Percentiles rank a stretch among this genome's conserved stretches.
These are phyloP conservation scores for Kuraishia piskuri DNA, from an alignment of 805 yeast species.

Conservation along the genomic window DNA sequence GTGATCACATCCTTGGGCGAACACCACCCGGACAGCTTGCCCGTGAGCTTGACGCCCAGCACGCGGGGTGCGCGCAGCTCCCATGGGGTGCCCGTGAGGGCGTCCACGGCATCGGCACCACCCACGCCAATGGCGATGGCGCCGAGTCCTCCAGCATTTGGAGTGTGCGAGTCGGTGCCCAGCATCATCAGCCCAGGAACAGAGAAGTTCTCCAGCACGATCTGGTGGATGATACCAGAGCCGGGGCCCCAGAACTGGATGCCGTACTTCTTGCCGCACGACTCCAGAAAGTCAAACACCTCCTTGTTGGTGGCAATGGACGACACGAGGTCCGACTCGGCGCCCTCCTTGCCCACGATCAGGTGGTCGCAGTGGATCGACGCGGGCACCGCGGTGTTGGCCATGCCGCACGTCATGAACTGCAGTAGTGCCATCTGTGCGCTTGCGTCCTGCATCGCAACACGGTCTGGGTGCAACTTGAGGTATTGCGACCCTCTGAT, in stretches of 20 bases:
- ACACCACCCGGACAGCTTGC: slow-evolving; percentile 86
- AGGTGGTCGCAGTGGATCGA: slow-evolving; percentile 97
- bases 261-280: slow-evolving; percentile 91
- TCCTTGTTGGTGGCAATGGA: slow-evolving; percentile 88
- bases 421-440: slow-evolving; percentile 98
- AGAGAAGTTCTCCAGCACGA: slow-evolving; percentile 91
- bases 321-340: slow-evolving; percentile 72
- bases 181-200: slow-evolving; percentile 96
- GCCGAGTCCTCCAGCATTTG: slow-evolving; percentile 98
- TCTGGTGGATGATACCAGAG: slow-evolving; percentile 97
- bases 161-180: slow-evolving; percentile 98
- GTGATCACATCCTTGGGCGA: slow-evolving; percentile 97
- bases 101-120: slow-evolving; percentile 99
- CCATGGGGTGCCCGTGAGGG: slow-evolving; percentile 96
- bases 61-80: slow-evolving; percentile 96
- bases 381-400: slow-evolving; percentile 86
- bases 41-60: slow-evolving; percentile 89
- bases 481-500: slow-evolving; percentile 85
- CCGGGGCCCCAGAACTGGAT: slow-evolving; percentile 99
- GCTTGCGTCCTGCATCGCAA: slow-evolving; percentile 98
- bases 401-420: slow-evolving; percentile 93
- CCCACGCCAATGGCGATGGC: slow-evolving; percentile 99
- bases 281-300: slow-evolving; percentile 83
- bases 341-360: slow-evolving; percentile 94
- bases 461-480: slow-evolving; percentile 95